A percentile compares a stretch with the other conserved stretches of the same genome.
Conservation (phyloP, 2,329 filamentous ascomycete genomes). For the Cladosporium sp. region DNA sequence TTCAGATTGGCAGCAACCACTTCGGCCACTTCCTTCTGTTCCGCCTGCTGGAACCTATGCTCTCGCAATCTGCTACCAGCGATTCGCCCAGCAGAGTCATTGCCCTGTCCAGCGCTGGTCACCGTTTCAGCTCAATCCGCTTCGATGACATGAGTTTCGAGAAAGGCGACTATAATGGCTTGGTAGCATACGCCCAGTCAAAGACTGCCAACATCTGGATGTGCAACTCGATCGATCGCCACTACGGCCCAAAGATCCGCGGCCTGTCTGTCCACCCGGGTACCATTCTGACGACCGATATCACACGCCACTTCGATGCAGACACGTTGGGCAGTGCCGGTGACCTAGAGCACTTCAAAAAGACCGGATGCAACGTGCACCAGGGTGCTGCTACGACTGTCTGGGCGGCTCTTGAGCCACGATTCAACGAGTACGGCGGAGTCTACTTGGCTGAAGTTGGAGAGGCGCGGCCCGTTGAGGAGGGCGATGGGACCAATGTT, state of each 20-base stretch:
- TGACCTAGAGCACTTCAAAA: constrained; percentile 19
- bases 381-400: constrained; percentile 54
- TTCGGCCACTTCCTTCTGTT: constrained; percentile 57
- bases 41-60: constrained; percentile 47
- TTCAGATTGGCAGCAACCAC: constrained; percentile 56
- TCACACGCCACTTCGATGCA: constrained; percentile 15
- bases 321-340: constrained; percentile 14
- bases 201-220: constrained; percentile 57
- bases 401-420: constrained; percentile 43
- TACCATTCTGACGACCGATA: constrained; percentile 4
- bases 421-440: constrained; percentile 43
- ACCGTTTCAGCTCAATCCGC: constrained; percentile 33
- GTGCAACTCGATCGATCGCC: constrained; percentile 53
- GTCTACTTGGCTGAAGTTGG: constrained; percentile 49
- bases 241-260: constrained; percentile 41
- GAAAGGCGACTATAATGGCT: constrained; percentile 27
- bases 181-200: constrained; percentile 47
- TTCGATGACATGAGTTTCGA: constrained; percentile 38
- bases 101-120: constrained; percentile 45
- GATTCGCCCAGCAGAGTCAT: constrained; percentile 40
- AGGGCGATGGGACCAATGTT: constrained; percentile 23
- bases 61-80: constrained; percentile 29
- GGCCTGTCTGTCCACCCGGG: constrained; percentile 49
- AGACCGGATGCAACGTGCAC: constrained; percentile 33
- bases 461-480: constrained; percentile 35